Evolutionary conservation across 345 rosid species (phyloP).

Genomic region (Aethionema arabicum): DNA sequence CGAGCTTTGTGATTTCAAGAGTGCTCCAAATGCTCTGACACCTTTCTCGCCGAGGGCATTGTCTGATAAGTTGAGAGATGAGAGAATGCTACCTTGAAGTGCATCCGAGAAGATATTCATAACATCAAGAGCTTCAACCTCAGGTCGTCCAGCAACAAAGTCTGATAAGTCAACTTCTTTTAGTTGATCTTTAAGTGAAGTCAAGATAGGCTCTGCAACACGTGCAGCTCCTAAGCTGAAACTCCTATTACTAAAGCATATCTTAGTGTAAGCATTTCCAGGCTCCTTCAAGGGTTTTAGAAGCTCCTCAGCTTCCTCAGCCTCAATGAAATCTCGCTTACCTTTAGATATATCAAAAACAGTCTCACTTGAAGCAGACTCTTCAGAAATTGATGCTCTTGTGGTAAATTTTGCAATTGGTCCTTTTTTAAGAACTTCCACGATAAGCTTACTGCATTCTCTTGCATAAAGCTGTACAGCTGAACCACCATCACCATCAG

Average conservation of each 20-base stretch:
- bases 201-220: constrained; percentile 75
- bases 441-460: constrained; percentile 81
- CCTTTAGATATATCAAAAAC: constrained; percentile 81
- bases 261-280: constrained; percentile 69
- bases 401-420: constrained; percentile 37
- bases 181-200: constrained; percentile 65
- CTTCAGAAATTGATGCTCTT: constrained; percentile 36
- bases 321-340: constrained; percentile 66
- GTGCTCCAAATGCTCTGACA: constrained; percentile 74
- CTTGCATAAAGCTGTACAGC: constrained; percentile 96
- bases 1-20: constrained; percentile 64
- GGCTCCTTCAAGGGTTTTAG: constrained; percentile 68
- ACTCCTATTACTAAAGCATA: constrained; percentile 93
- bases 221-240: constrained; percentile 77
- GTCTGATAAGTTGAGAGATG: constrained; percentile 69
- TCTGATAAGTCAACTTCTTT: constrained; percentile 88
- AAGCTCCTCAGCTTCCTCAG: constrained; percentile 74
- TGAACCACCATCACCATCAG: constrained; percentile 93
- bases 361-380: constrained; percentile 37
- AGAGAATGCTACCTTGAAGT: constrained; percentile 64
- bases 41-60: constrained; percentile 97
- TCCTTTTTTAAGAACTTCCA: constrained; percentile 79
- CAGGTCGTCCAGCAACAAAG: constrained; percentile 87
- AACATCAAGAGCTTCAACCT: constrained; percentile 83
- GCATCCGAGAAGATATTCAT: constrained; percentile 79